Percentiles rank a stretch among this genome's conserved stretches.
These are phyloP conservation scores for Alternaria ventricosa DNA, from an alignment of 2,329 filamentous ascomycete species.

Conservation along the genomic window DNA sequence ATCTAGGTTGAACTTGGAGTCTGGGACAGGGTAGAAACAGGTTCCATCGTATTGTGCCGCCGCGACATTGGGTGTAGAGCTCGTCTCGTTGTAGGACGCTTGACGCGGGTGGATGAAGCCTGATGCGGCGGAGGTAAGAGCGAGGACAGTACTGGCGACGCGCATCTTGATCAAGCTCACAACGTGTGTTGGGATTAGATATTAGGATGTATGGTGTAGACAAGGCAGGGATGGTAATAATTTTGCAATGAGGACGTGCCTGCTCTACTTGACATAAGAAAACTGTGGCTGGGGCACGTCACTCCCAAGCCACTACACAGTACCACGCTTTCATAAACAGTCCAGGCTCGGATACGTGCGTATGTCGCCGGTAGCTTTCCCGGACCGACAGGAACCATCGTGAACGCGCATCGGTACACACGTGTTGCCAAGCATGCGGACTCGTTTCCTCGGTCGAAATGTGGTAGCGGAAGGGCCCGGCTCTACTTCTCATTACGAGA, in stretches of 20 bases:
- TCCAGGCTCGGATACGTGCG: constrained; percentile 1
- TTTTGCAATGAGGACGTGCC: not conserved
- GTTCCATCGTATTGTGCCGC: constrained; percentile 34
- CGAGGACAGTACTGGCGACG: constrained; percentile 20
- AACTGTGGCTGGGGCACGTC: constrained; percentile 4
- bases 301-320: not conserved
- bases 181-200: not conserved
- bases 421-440: constrained; percentile 9
- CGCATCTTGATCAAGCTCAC: constrained; percentile 19
- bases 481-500: constrained; percentile 6
- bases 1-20: constrained; percentile 33
- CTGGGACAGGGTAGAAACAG: constrained; percentile 38
- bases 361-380: constrained; percentile 15
- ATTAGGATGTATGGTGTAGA: not conserved
- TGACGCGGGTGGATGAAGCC: constrained; percentile 20
- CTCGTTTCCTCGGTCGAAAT: constrained; percentile 1
- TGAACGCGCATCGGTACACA: not conserved
- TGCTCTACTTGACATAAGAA: not conserved
- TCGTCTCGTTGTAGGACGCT: constrained; percentile 13
- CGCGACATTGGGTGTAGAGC: constrained; percentile 18
- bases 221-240: not conserved
- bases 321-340: not conserved
- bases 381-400: constrained; percentile 4
- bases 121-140: constrained; percentile 23
- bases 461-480: constrained; percentile 14